Conservation (phyloP, 1,139 yeast species). For the Geotrichum reessii region DNA sequence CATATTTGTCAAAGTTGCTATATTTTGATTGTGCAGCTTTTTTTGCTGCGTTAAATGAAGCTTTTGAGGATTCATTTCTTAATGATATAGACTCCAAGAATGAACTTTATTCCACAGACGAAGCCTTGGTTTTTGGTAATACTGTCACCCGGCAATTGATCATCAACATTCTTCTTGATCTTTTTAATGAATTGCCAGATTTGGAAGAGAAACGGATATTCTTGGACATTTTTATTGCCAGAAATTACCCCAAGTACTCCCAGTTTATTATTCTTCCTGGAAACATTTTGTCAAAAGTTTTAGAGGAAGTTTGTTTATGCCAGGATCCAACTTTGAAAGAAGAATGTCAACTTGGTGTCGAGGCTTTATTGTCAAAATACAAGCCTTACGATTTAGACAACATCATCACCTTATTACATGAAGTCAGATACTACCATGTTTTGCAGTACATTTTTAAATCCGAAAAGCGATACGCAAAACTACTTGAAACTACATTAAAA, state of each 20-base stretch:
- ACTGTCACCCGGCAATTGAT: slow-evolving; percentile 56
- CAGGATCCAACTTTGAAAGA: slow-evolving; percentile 39
- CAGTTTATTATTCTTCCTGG: slow-evolving; percentile 73
- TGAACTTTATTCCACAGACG: slow-evolving; percentile 18
- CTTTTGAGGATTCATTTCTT: slow-evolving; percentile 65
- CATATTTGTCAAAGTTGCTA: slow-evolving; percentile 50
- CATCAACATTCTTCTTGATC: slow-evolving; percentile 58
- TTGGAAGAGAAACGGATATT: slow-evolving; percentile 28
- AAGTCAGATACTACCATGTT: slow-evolving; percentile 52
- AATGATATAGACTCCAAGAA: slow-evolving; percentile 39
- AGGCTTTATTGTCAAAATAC: slow-evolving; percentile 57
- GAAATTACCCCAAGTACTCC: slow-evolving; percentile 72
- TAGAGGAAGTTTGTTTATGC: slow-evolving; percentile 48
- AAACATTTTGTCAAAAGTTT: slow-evolving; percentile 44
- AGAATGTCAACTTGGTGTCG: slow-evolving; percentile 71
- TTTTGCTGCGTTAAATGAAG: slow-evolving; percentile 64
- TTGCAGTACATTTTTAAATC: slow-evolving; percentile 52
- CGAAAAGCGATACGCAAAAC: slow-evolving; percentile 49
- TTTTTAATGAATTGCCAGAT: slow-evolving; percentile 36
- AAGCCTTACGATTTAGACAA: slow-evolving; percentile 48
- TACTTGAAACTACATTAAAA: slow-evolving; percentile 42
- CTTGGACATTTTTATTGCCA: slow-evolving; percentile 62
- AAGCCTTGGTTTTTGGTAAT: slow-evolving; percentile 30
- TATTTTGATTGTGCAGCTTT: slow-evolving; percentile 50
- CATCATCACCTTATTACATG: slow-evolving; percentile 48